Evolutionary conservation across 1,284 basidiomycete species (phyloP), one percentile per base, ranked within the genome.

Genomic region (Xerocomus minutiporus): DNA sequence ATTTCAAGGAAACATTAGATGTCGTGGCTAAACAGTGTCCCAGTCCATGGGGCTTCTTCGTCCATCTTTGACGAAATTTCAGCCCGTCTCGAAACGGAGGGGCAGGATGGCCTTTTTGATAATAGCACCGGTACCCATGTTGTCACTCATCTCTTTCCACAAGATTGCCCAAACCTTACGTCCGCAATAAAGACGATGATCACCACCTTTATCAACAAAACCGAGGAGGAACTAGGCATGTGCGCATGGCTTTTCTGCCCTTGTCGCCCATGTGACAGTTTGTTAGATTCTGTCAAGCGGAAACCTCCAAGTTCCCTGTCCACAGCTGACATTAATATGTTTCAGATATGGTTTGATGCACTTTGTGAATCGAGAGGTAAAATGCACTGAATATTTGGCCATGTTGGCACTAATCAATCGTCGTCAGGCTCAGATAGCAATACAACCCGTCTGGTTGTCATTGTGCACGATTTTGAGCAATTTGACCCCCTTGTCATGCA

Each of bases 381-480:
- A 9, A 15, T 8, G 8, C 45, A 20, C 13, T 23, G 8, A 20
- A 38, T 39, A 47, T 13, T 43, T 20, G 8, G 15, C 48, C n/a
- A 43, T 48, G 15, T 28, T 15, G 31, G 20, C 36, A 8, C 40
- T 69, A 47, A 64, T 44, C 20, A 55, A 29, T 32, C 29, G 23
- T 51, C 54, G 55, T 53, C 36, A 69, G 65, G 41, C 2, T 49
- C 57, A 39, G 50, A 56, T 38, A 38, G 48, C 12, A 25, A 55
- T 5, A 46, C 53, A 11, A 56, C 48, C 11, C 68, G 74, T 38
- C 73, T 89, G 2, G 73, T 82, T 13, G 71, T 84, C 6, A 61
- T 87, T 11, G 61, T 89, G 17, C 83, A 86, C 52, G 81, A 85
- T 48, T 86, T 90, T 57, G 86, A 90, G 60, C 80, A 82, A 61